Evolutionary conservation across 108 stramenopile genomes (phyloP), one percentile per base, ranked within the genome.

Genomic region (Nannochloropsis gaditana): DNA sequence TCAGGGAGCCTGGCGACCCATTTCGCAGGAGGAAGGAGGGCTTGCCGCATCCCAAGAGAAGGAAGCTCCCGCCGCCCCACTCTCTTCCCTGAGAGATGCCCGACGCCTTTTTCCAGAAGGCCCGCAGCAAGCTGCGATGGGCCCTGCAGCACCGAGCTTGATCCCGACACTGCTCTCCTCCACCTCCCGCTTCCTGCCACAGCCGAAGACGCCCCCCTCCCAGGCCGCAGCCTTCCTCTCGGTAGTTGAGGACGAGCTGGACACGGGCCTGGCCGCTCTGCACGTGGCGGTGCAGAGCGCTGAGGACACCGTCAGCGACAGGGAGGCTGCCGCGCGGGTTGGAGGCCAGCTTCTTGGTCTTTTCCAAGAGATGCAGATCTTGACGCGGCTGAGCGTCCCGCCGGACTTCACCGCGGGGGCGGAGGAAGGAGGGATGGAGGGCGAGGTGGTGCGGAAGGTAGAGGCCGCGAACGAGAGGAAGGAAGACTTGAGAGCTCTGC

Each of bases 401-500:
- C n/a, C n/a, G 15, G 59, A 73, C 8, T 73, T 73, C 59, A 73
- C 15, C 19, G 19, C n/a, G 15, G 59, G n/a, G 59, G 59, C 59
- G 8, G n/a, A n/a, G 59, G n/a, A 73, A 73, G 59, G 59, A n/a
- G n/a, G 59, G 59, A n/a, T 73, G 59, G 59, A 73, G n/a, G 59
- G n/a, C 2, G 59, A 73, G 59, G 59, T 73, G 59, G 15, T 73
- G 59, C 15, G n/a, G 59, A 73, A 73, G 59, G 59, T 73, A n/a
- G 59, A 73, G 59, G n/a, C 15, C 15, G 59, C 19, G 8, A 73
- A 73, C n/a, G 59, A 73, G 59, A 73, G 15, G 59, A 73, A 73
- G 59, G n/a, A n/a, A 2, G 59, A 73, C 19, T 73, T 73, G 59
- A 73, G 6, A n/a, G 3, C 59, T n/a, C n/a, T 73, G 59, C 6